Conservation (phyloP, 305 asterid genomes). For the Fraxinus albicans region DNA sequence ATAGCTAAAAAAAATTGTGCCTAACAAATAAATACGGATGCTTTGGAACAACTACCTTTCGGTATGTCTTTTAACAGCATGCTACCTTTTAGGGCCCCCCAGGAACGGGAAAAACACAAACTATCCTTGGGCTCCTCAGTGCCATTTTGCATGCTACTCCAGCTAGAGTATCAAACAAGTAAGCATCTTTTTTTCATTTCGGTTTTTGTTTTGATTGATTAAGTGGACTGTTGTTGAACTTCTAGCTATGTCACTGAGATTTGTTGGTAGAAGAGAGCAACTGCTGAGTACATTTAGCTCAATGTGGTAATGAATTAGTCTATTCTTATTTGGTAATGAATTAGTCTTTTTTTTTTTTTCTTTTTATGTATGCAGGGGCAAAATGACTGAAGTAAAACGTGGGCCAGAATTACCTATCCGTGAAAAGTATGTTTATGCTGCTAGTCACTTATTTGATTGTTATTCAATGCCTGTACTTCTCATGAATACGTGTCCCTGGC, state of each 20-base stretch:
- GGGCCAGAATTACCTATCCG: slow-evolving; percentile 63
- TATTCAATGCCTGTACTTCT: neutral
- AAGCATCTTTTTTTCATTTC: slow-evolving; percentile 14
- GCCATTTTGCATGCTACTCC: slow-evolving; percentile 98
- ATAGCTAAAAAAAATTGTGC: slow-evolving; percentile 10
- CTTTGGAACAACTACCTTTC: neutral
- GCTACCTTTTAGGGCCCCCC: slow-evolving; percentile 86
- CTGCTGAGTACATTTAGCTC: slow-evolving; percentile 8
- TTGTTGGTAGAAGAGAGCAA: slow-evolving; percentile 17
- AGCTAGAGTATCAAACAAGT: slow-evolving; percentile 75
- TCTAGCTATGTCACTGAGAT: slow-evolving; percentile 16
- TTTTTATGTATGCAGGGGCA: slow-evolving; percentile 54
- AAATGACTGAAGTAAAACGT: slow-evolving; percentile 43
- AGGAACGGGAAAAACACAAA: slow-evolving; percentile 98
- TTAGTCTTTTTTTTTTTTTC: neutral
- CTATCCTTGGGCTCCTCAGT: slow-evolving; percentile 94
- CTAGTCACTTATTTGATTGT: slow-evolving; percentile 12
- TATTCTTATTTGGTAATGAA: slow-evolving; percentile 2
- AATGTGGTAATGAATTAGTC: slow-evolving; percentile 13
- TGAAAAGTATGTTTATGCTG: slow-evolving; percentile 62
- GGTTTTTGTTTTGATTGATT: slow-evolving; percentile 17
- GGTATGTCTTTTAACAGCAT: slow-evolving; percentile 30
- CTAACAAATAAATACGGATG: neutral
- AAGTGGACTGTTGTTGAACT: neutral
- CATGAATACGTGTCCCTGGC: neutral